These are phyloP conservation scores for Pythium vanterpoolii DNA, from an alignment of 352 stramenopile species.

Conservation along the genomic window DNA sequence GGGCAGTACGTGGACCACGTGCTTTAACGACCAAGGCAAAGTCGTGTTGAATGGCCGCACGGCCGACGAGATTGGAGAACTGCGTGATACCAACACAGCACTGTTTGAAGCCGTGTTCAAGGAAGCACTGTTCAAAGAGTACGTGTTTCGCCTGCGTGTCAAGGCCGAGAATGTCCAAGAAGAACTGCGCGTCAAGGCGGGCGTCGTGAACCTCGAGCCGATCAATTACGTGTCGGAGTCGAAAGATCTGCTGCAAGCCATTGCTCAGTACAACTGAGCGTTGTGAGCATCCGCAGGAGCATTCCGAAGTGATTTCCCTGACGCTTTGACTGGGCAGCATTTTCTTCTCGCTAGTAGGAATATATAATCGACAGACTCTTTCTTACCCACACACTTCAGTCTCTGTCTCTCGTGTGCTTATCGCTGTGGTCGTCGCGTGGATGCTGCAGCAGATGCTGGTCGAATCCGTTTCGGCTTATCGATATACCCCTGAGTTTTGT, in stretches of 20 bases:
- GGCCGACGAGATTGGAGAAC: constrained; percentile 91
- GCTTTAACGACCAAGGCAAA: constrained; percentile 97
- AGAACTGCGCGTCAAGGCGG: constrained; percentile 93
- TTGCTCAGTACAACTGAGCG: constrained; percentile 82
- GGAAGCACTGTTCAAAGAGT: constrained; percentile 90
- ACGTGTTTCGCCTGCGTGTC: constrained; percentile 85
- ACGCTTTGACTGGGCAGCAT: too few relatives aligned
- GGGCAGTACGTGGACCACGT: constrained; percentile 92
- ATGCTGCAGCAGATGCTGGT: constrained; percentile 6
- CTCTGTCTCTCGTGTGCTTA: neutral
- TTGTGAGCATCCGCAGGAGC: neutral
- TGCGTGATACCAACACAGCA: constrained; percentile 81
- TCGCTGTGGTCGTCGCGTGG: constrained; percentile 6
- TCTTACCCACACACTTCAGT: too few relatives aligned
- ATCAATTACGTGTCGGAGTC: constrained; percentile 94
- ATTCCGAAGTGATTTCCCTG: too few relatives aligned
- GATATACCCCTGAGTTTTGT: neutral
- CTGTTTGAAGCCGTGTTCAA: constrained; percentile 93
- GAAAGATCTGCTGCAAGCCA: constrained; percentile 91
- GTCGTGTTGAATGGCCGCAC: constrained; percentile 89
- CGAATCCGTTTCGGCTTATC: neutral
- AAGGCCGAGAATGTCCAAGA: constrained; percentile 97
- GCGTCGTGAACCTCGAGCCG: constrained; percentile 88
- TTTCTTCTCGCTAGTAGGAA: neutral
- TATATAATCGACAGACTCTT: constrained; percentile 16